A percentile compares a stretch with the other conserved stretches of the same genome.
Conservation (phyloP, 495 filamentous ascomycete genomes). For the Astrothelium subdiscretum region DNA sequence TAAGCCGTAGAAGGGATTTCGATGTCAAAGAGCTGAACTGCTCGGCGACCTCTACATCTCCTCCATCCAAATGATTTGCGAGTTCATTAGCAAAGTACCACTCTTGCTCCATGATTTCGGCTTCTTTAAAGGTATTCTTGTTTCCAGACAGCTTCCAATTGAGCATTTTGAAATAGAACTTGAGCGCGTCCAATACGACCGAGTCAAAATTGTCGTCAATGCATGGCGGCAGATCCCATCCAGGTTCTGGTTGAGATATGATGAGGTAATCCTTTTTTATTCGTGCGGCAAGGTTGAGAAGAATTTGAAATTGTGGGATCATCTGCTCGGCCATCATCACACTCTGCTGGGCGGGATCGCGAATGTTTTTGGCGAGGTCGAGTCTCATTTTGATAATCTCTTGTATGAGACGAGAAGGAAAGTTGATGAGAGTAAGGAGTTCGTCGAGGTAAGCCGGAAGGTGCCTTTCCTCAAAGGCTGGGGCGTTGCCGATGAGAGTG, state of each 20-base stretch:
- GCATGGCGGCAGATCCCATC: conserved; percentile 91
- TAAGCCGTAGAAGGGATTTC: conserved; percentile 78
- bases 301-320: conserved; percentile 89
- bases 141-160: conserved; percentile 96
- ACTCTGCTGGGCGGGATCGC: conserved; percentile 74
- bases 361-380: conserved; percentile 88
- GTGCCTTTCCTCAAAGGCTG: conserved; percentile 78
- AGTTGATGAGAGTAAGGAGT: conserved; percentile 88
- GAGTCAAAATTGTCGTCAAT: conserved; percentile 93
- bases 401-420: conserved; percentile 88
- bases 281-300: conserved; percentile 78
- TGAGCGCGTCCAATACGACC: conserved; percentile 90
- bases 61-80: conserved; percentile 74
- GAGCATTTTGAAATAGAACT: conserved; percentile 93
- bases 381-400: conserved; percentile 91
- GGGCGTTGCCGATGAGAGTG: conserved; percentile 78
- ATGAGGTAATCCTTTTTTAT: conserved; percentile 83
- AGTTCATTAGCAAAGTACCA: conserved; percentile 94
- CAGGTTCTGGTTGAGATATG: conserved; percentile 75
- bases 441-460: conserved; percentile 96
- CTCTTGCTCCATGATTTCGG: conserved; percentile 91
- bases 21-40: conserved; percentile 90
- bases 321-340: conserved; percentile 90
- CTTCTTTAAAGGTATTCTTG: conserved; percentile 98
- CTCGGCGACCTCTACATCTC: conserved; percentile 96